A percentile compares a stretch with the other conserved stretches of the same genome.
Conservation (phyloP, 2,329 filamentous ascomycete genomes). For the Tricladium varicosporioides region DNA sequence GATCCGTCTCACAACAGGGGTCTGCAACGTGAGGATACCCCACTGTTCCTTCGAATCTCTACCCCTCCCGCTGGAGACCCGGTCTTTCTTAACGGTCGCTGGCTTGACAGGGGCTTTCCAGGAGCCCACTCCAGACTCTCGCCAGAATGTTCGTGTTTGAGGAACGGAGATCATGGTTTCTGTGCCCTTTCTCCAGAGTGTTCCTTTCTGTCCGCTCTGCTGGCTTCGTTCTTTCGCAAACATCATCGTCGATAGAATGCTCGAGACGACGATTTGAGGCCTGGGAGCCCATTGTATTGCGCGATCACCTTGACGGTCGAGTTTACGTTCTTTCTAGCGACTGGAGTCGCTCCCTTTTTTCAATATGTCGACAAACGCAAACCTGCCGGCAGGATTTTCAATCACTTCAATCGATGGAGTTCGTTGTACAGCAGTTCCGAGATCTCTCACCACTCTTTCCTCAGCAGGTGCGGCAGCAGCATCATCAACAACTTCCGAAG, state of each 20-base stretch:
- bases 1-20: conserved; percentile 15
- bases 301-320: conserved; percentile 28
- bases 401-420: conserved; percentile 49
- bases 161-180: conserved; percentile 25
- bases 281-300: conserved; percentile 22
- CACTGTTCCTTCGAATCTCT: not conserved
- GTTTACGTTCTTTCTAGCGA: conserved; percentile 25
- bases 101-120: not conserved
- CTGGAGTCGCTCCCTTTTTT: conserved; percentile 27
- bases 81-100: conserved; percentile 1
- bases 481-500: conserved; percentile 10
- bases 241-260: conserved; percentile 19
- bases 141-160: conserved; percentile 27
- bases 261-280: conserved; percentile 27
- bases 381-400: conserved; percentile 46
- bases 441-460: conserved; percentile 25
- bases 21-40: conserved; percentile 15
- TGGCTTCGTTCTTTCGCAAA: conserved; percentile 16
- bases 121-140: conserved; percentile 20
- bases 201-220: conserved; percentile 10
- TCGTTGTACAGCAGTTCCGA: conserved; percentile 54
- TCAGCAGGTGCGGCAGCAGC: conserved; percentile 12
- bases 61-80: conserved; percentile 12
- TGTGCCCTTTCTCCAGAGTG: conserved; percentile 10
- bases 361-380: conserved; percentile 40